Evolutionary conservation across 2,329 filamentous ascomycete genomes (phyloP).

Genomic region (Alternaria metachromatica): DNA sequence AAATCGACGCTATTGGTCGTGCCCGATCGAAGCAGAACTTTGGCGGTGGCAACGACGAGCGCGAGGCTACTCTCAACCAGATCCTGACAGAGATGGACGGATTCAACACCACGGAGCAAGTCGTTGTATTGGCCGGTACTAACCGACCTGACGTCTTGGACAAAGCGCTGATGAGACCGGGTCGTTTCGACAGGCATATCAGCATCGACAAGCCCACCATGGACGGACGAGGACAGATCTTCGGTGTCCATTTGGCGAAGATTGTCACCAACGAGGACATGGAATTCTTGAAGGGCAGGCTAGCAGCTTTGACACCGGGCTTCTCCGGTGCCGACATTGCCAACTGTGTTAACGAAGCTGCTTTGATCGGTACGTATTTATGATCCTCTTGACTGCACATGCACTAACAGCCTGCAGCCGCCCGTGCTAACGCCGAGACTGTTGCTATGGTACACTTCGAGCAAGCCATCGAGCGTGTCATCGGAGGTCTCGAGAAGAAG

Average conservation of each 20-base stretch:
- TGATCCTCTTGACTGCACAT: background rate
- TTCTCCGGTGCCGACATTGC: slow-evolving; percentile 98
- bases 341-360: slow-evolving; percentile 97
- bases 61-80: slow-evolving; percentile 96
- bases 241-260: slow-evolving; percentile 91
- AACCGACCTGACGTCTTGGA: slow-evolving; percentile 95
- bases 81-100: slow-evolving; percentile 99
- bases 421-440: slow-evolving; percentile 77
- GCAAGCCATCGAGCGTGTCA: slow-evolving; percentile 94
- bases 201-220: slow-evolving; percentile 94
- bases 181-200: slow-evolving; percentile 96
- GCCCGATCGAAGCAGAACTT: slow-evolving; percentile 83
- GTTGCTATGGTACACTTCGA: slow-evolving; percentile 94
- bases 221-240: slow-evolving; percentile 95
- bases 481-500: slow-evolving; percentile 97
- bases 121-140: slow-evolving; percentile 95
- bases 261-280: slow-evolving; percentile 92
- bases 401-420: slow-evolving; percentile 68
- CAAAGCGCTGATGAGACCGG: slow-evolving; percentile 93
- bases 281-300: slow-evolving; percentile 83
- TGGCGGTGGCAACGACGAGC: slow-evolving; percentile 93
- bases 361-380: slow-evolving; percentile 80
- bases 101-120: slow-evolving; percentile 95
- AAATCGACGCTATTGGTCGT: slow-evolving; percentile 97
- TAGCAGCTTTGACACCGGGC: slow-evolving; percentile 90